Evolutionary conservation across 177 flowering plant species (phyloP), one percentile per base, ranked within the genome.

Genomic region (Vitis hybrid): DNA sequence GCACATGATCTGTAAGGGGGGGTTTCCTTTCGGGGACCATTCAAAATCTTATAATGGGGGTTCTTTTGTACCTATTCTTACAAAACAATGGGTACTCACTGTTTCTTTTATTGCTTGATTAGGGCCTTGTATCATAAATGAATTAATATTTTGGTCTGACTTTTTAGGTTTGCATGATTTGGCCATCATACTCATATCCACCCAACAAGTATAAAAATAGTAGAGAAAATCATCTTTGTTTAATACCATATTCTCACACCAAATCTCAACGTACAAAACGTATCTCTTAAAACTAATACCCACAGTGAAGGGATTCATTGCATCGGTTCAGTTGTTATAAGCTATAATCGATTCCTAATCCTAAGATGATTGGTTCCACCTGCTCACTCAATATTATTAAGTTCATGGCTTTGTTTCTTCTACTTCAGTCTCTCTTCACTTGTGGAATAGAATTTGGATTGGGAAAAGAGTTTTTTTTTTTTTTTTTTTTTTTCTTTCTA

Each of bases 251-350:
- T 46, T 19, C 56, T 65, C 49, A 59, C 65, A 65, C 49, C 30
- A 70, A 61, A 73, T 73, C 75, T 73, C 56, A 14, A 60, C 27
- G 71, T 73, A 73, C 71, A 21, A 40, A 3, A 21, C 62, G 50
- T 54, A 67, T 73, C 75, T 73, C 66, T 15, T 59, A 60, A 67
- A 66, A 35, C 60, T 60, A 67, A 19, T 67, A 7, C 6, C 57
- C n/a, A 59, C 27, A 6, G 24, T 73, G 55, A 3, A 67, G 12
- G 48, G 61, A 70, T 73, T 73, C 75, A 73, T 46, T 73, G 75
- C 48, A 72, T 59, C 35, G 14, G 12, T 18, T 59, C 52, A 24
- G 12, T 18, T 62, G 12, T 51, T 6, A 10, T 10, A 56, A 52
- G 11, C 0, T 24, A 14, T 16, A 5, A 58, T 59, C 46, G 18